A percentile compares a stretch with the other conserved stretches of the same genome.
phyloP scores from a whole-genome alignment of 768 basidiomycete species.

The Tulasnella sp. region DNA sequence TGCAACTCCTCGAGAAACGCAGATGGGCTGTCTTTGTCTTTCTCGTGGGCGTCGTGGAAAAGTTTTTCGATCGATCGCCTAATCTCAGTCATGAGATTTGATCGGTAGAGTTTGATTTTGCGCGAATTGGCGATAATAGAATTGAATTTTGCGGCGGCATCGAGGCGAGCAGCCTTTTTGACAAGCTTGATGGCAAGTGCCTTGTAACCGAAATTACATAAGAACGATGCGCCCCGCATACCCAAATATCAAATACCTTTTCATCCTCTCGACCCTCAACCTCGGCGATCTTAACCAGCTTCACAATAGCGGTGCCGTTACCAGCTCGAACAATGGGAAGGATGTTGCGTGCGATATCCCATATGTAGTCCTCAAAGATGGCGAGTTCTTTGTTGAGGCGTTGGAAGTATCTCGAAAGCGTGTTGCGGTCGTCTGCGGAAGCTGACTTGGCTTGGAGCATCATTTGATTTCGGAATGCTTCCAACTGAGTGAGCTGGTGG shows the following conservation, averaged over 20 bases:
- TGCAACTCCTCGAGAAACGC: slow-evolving; percentile 64
- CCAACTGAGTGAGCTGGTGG: slow-evolving; percentile 84
- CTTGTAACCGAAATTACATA: slow-evolving; percentile 36
- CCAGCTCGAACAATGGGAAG: slow-evolving; percentile 72
- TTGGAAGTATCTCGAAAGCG: slow-evolving; percentile 73
- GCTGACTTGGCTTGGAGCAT: slow-evolving; percentile 89
- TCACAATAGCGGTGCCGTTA: slow-evolving; percentile 78
- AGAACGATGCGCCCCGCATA: background rate
- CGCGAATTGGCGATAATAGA: slow-evolving; percentile 91
- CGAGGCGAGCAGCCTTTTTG: slow-evolving; percentile 86
- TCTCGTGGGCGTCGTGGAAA: slow-evolving; percentile 60
- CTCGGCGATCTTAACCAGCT: slow-evolving; percentile 87
- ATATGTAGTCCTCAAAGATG: slow-evolving; percentile 78
- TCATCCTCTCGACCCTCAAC: slow-evolving; percentile 89
- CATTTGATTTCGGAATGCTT: slow-evolving; percentile 88
- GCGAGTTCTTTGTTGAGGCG: slow-evolving; percentile 70
- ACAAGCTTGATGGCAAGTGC: slow-evolving; percentile 90
- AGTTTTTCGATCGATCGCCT: slow-evolving; percentile 62
- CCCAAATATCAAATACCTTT: slow-evolving; percentile 51
- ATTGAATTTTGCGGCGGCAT: slow-evolving; percentile 87
- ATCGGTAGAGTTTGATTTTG: slow-evolving; percentile 89
- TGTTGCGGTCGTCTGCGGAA: slow-evolving; percentile 54
- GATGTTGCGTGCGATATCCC: slow-evolving; percentile 68
- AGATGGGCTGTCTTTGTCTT: slow-evolving; percentile 54
- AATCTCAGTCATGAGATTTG: slow-evolving; percentile 77